Conservation (phyloP, 2,329 filamentous ascomycete genomes). For the Hansfordia pulvinata region DNA sequence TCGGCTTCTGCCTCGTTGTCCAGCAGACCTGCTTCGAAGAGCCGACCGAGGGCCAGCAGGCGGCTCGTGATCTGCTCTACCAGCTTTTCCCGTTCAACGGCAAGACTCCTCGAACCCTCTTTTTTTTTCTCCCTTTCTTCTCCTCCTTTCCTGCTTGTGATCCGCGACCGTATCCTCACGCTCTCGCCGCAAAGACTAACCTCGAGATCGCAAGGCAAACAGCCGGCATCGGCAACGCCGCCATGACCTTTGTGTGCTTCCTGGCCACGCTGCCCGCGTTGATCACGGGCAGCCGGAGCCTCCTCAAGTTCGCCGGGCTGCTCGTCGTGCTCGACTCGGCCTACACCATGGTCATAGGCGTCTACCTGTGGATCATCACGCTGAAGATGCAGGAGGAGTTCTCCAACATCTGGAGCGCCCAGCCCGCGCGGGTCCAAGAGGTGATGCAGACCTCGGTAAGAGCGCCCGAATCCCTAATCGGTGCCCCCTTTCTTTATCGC, state of each 20-base stretch:
- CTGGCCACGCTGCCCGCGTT: constrained; percentile 58
- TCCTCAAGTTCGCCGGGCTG: constrained; percentile 58
- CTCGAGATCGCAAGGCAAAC: constrained; percentile 2
- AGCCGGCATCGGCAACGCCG: constrained; percentile 60
- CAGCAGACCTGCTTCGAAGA: constrained; percentile 27
- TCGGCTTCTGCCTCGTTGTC: constrained; percentile 41
- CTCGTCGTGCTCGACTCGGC: constrained; percentile 46
- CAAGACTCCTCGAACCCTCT: constrained; percentile 8
- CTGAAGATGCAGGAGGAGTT: constrained; percentile 53
- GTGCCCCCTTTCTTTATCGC: no score
- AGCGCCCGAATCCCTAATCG: no score
- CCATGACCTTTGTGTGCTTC: constrained; percentile 60
- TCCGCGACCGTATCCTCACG: no score
- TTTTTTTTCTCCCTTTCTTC: not conserved
- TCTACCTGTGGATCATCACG: constrained; percentile 62
- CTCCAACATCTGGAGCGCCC: constrained; percentile 42
- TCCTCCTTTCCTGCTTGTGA: no score
- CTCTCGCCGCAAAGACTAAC: no score
- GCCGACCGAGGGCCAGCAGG: constrained; percentile 30
- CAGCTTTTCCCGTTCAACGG: constrained; percentile 37
- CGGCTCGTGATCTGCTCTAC: constrained; percentile 37
- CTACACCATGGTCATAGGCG: constrained; percentile 52
- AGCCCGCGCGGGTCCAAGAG: constrained; percentile 44
- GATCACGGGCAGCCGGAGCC: constrained; percentile 50
- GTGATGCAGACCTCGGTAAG: constrained; percentile 58